Evolutionary conservation across 1,139 yeast species (phyloP), one percentile per base, ranked within the genome.

Genomic region (Geotrichum restrictum): DNA sequence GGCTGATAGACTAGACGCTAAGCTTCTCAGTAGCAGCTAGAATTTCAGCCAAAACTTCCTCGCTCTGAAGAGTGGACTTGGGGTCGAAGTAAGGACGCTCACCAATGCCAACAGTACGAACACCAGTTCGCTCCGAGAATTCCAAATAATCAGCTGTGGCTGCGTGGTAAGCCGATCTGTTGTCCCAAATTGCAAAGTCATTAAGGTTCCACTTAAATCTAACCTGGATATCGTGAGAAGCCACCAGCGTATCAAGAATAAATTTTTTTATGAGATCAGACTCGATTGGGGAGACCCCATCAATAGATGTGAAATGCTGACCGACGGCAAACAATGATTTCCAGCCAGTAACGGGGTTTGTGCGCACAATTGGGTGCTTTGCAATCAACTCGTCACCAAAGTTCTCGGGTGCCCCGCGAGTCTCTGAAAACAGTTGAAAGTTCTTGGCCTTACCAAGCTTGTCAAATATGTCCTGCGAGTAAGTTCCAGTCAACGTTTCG

Each of bases 41-140:
- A 11, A 27, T 18, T 3, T 29, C 34, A 13, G 21, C 33, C 3
- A 19, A 24, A 29, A 24, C 33, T 6, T 14, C 39, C n/a, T 42
- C 46, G 14, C 37, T 67, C 62, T 79, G 82, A 36, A 82, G 74
- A 63, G 76, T 75, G 27, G 82, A 76, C 24, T 69, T 62, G 21
- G 75, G 73, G 59, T 80, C 82, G 62, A 75, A 80, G 66, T 55
- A 74, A 32, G 83, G 83, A 39, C 68, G 65, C 57, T 80, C 84
- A 37, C 81, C 84, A 59, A 80, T 72, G 0, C 82, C 71, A 5
- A 82, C 79, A 18, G 80, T 83, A 63, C 85, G 72, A 31, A 81
- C 78, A 29, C 83, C 84, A 57, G 78, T 83, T 64, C 84, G 73
- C 32, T 77, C n/a, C n/a, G n/a, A 36, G n/a, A 36, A 37, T 3